Evolutionary conservation across 305 asterid species (phyloP).

Genomic region (Fraxinus floribunda): DNA sequence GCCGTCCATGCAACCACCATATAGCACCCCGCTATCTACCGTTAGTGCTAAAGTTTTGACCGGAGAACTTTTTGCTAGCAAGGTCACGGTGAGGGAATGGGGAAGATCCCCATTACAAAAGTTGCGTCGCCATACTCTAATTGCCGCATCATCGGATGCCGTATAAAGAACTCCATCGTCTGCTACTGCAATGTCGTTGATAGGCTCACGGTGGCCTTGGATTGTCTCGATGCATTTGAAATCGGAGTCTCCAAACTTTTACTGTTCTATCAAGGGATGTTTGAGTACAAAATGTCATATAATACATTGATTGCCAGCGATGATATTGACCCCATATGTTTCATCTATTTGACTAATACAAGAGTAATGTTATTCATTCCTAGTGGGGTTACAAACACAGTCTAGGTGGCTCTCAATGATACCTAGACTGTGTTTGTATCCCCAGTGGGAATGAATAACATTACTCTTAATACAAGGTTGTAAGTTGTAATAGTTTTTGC

Average conservation of each 20-base stretch:
- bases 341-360: slow-evolving; percentile 41
- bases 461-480: no score
- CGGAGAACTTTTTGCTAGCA: slow-evolving; percentile 77
- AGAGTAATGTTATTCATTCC: neutral
- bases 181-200: slow-evolving; percentile 68
- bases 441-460: no score
- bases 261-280: slow-evolving; percentile 74
- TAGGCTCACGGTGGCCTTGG: slow-evolving; percentile 79
- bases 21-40: slow-evolving; percentile 57
- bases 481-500: neutral
- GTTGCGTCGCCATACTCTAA: slow-evolving; percentile 87
- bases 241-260: slow-evolving; percentile 76
- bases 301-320: slow-evolving; percentile 72
- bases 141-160: slow-evolving; percentile 80
- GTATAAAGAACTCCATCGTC: slow-evolving; percentile 89
- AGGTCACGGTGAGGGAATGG: slow-evolving; percentile 74
- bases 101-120: slow-evolving; percentile 70
- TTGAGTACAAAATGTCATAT: slow-evolving; percentile 75
- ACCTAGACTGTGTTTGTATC: no score
- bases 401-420: no score
- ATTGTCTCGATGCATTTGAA: slow-evolving; percentile 86
- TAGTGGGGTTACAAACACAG: no score
- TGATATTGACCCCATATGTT: slow-evolving; percentile 72
- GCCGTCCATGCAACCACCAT: slow-evolving; percentile 88
- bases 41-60: slow-evolving; percentile 64